A percentile compares a stretch with the other conserved stretches of the same genome.
phyloP scores from a whole-genome alignment of 805 yeast genomes.

The Hermanozyma aechmeae region DNA sequence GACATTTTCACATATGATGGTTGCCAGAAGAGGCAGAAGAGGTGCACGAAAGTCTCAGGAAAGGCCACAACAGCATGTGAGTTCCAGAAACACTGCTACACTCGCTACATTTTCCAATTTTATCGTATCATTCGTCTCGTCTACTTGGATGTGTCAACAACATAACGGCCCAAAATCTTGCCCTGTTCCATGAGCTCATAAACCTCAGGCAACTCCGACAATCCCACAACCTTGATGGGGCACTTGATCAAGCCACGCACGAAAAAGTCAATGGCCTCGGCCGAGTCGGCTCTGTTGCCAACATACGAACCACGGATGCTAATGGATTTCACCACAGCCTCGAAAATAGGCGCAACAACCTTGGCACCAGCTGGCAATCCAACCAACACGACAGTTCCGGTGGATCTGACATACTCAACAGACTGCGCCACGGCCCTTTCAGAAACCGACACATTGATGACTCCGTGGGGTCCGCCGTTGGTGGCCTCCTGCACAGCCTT shows the following conservation, averaged over 20 bases:
- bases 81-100: too few species aligned
- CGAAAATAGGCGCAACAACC: constrained; percentile 29
- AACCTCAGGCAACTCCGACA: constrained; percentile 30
- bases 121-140: too few species aligned
- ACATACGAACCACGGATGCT: constrained; percentile 34
- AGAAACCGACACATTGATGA: constrained; percentile 66
- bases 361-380: constrained; percentile 39
- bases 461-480: constrained; percentile 71
- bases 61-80: too few species aligned
- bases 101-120: too few species aligned
- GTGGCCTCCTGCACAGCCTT: constrained; percentile 48
- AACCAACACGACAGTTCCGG: constrained; percentile 35
- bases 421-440: constrained; percentile 43
- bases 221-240: constrained; percentile 32
- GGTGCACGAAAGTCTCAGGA: too few species aligned
- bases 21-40: too few species aligned
- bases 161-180: constrained; percentile 35
- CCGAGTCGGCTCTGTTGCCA: constrained; percentile 38
- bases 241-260: constrained; percentile 33
- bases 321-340: constrained; percentile 30
- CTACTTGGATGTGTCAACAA: constrained; percentile 33
- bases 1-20: too few species aligned
- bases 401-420: constrained; percentile 25
- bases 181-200: constrained; percentile 34
- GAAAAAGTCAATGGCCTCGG: constrained; percentile 37